Percentiles rank a stretch among this genome's conserved stretches.
Evolutionary conservation across 148 eudicot genomes (phyloP).

Genomic region (Vaccinium macrocarpon): DNA sequence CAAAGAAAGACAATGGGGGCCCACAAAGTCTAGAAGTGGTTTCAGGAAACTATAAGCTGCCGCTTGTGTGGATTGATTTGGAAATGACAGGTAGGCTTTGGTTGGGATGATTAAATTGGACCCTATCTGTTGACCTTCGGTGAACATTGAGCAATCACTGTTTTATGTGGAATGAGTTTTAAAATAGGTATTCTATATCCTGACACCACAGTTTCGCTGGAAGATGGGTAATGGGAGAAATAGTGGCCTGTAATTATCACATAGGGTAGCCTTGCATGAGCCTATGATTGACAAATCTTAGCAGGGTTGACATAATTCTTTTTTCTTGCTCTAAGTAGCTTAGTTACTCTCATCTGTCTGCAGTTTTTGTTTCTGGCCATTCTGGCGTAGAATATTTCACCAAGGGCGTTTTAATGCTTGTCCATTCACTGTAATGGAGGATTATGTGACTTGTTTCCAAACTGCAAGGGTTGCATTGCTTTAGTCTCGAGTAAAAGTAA

Average conservation of each 20-base stretch:
- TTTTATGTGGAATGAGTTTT: not conserved
- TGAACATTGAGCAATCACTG: not conserved
- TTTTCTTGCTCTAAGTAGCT: not conserved
- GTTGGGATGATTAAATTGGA: constrained; percentile 2
- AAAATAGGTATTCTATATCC: not conserved
- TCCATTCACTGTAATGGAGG: not conserved
- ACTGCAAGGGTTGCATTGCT: not conserved
- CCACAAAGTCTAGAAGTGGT: constrained; percentile 24
- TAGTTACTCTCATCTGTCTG: not conserved
- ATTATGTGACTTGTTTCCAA: not conserved
- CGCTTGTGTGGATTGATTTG: constrained; percentile 90
- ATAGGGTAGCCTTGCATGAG: not conserved
- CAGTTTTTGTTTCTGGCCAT: not conserved
- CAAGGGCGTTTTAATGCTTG: not conserved
- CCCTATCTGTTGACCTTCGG: not conserved
- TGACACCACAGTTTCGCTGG: not conserved
- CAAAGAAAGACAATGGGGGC: constrained; percentile 32
- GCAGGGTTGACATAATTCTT: not conserved
- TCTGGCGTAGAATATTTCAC: not conserved
- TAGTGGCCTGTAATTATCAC: not conserved
- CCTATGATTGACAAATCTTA: not conserved
- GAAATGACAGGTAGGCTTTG: constrained; percentile 78
- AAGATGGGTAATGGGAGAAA: not conserved
- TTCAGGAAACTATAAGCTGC: constrained; percentile 41
- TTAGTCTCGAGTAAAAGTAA: not conserved